Percentiles rank a stretch among this genome's conserved stretches.
These are phyloP conservation scores for Saitozyma podzolica DNA, from an alignment of 768 basidiomycete genomes.

Conservation along the genomic window DNA sequence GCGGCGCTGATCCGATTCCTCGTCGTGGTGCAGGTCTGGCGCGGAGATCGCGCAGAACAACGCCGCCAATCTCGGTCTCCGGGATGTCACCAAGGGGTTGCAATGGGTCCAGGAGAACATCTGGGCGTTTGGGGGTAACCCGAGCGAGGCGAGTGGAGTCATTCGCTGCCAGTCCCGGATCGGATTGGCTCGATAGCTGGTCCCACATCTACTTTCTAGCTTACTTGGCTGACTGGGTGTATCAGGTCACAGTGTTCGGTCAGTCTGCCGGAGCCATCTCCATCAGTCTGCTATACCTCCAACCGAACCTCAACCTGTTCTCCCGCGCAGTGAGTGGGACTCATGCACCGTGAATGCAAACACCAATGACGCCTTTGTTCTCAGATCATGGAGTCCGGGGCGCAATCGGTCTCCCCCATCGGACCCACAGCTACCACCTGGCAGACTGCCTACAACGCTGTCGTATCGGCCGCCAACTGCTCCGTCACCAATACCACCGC, in stretches of 20 bases:
- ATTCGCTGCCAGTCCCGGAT: constrained; percentile 26
- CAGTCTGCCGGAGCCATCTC: constrained; percentile 63
- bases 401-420: constrained; percentile 28
- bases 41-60: constrained; percentile 33
- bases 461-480: constrained; percentile 34
- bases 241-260: constrained; percentile 61
- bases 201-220: no score
- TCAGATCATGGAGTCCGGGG: constrained; percentile 43
- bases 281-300: constrained; percentile 54
- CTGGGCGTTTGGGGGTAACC: constrained; percentile 66
- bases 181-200: neutral
- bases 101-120: constrained; percentile 68
- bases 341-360: constrained; percentile 3
- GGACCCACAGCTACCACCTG: constrained; percentile 28
- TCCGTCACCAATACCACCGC: constrained; percentile 9
- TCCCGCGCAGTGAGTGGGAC: constrained; percentile 13
- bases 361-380: constrained; percentile 3
- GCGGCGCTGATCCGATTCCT: constrained; percentile 1
- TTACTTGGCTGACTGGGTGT: no score
- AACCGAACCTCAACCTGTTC: constrained; percentile 25
- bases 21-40: constrained; percentile 21
- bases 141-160: constrained; percentile 55
- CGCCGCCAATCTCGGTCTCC: constrained; percentile 60
- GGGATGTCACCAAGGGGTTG: constrained; percentile 64
- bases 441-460: constrained; percentile 36